Conservation (phyloP, 2,329 filamentous ascomycete species). For the Xylariaceae sp. region DNA sequence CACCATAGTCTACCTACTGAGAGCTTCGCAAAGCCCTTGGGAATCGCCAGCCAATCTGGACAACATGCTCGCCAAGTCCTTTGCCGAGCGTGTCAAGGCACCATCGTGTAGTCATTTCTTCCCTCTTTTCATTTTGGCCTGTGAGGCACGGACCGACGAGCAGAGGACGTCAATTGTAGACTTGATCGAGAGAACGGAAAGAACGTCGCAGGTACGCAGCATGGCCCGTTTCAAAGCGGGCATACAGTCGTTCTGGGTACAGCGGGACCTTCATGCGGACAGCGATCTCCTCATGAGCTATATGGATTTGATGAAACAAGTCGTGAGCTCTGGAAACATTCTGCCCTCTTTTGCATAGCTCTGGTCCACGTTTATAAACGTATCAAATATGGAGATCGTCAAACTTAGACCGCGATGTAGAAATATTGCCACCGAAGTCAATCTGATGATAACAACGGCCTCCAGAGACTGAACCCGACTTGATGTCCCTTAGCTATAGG, state of each 20-base stretch:
- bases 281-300: constrained; percentile 27
- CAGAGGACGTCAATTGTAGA: constrained; percentile 25
- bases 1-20: constrained; percentile 16
- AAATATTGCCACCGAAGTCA: too few species aligned
- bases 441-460: too few species aligned
- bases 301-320: constrained; percentile 17
- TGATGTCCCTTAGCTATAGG: too few species aligned
- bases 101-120: constrained; percentile 29
- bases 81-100: constrained; percentile 5
- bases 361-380: too few species aligned
- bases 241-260: constrained; percentile 29
- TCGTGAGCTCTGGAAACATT: constrained; percentile 17
- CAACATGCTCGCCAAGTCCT: constrained; percentile 12
- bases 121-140: constrained; percentile 30
- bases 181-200: constrained; percentile 26
- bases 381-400: too few species aligned
- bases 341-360: constrained; percentile 20
- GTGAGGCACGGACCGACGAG: constrained; percentile 30
- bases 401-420: too few species aligned
- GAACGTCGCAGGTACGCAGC: constrained; percentile 11
- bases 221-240: constrained; percentile 16
- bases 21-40: constrained; percentile 20
- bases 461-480: too few species aligned
- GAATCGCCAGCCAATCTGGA: constrained; percentile 17
- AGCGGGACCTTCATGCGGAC: constrained; percentile 30